Conservation (phyloP, 345 rosid species). For the Eucalyptus leucophloia region DNA sequence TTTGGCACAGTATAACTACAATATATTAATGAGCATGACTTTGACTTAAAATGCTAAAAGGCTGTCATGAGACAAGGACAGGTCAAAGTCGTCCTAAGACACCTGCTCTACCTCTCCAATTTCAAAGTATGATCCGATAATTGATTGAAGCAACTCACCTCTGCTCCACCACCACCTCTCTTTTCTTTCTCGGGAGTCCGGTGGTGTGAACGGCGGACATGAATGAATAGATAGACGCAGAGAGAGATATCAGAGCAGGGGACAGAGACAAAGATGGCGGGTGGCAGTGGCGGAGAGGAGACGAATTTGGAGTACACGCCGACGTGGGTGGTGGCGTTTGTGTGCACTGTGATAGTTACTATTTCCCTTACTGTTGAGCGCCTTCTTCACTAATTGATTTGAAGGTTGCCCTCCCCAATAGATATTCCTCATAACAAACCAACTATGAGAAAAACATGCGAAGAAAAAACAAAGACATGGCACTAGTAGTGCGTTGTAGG, state of each 20-base stretch:
- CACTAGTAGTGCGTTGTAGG: neutral
- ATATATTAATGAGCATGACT: neutral
- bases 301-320: constrained; percentile 66
- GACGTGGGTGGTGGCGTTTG: constrained; percentile 79
- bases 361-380: constrained; percentile 33
- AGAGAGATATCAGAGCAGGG: neutral
- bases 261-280: neutral
- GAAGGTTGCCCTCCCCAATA: neutral
- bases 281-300: constrained; percentile 14
- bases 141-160: neutral
- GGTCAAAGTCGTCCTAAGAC: neutral
- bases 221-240: neutral
- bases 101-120: neutral
- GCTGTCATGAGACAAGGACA: neutral
- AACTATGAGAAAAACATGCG: neutral
- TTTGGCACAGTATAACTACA: neutral
- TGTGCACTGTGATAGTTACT: constrained; percentile 61
- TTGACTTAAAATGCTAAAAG: neutral
- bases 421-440: neutral
- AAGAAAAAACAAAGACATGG: neutral
- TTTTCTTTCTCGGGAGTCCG: neutral
- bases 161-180: neutral
- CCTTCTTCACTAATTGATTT: constrained; percentile 23
- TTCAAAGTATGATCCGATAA: neutral
- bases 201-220: neutral